Conservation (phyloP, 441 rosid genomes). For the Hura crepitans region DNA sequence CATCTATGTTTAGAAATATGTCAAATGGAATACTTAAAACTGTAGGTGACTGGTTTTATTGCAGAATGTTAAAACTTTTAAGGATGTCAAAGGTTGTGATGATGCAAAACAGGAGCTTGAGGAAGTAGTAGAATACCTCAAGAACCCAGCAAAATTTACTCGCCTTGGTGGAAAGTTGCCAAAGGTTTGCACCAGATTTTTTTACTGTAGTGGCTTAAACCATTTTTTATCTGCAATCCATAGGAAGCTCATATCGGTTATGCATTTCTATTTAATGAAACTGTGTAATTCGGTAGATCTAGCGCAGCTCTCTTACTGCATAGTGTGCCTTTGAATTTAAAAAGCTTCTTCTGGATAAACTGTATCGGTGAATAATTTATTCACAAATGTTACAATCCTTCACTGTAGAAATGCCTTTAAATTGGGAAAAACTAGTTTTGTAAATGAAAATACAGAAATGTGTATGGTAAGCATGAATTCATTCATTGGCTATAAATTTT, state of each 20-base stretch:
- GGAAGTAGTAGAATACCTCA: slow-evolving; percentile 96
- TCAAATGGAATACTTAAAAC: background rate
- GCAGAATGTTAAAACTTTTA: slow-evolving; percentile 96
- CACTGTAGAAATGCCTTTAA: too few species aligned
- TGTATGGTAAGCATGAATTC: background rate
- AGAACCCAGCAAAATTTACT: slow-evolving; percentile 90
- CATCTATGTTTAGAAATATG: background rate
- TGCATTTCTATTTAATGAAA: background rate
- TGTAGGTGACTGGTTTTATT: slow-evolving; percentile 18
- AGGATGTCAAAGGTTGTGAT: slow-evolving; percentile 99
- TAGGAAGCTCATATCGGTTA: background rate
- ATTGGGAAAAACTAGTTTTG: background rate
- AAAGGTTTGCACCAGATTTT: slow-evolving; percentile 54
- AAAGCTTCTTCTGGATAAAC: background rate
- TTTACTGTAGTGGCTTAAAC: background rate
- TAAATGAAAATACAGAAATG: background rate
- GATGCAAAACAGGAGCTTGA: slow-evolving; percentile 99
- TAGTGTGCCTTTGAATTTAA: background rate
- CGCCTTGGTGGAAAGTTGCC: slow-evolving; percentile 98
- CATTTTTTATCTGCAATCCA: background rate
- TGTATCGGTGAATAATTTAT: background rate
- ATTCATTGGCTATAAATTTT: background rate
- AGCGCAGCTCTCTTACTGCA: too few species aligned
- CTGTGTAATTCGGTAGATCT: background rate
- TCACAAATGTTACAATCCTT: background rate